Evolutionary conservation across 1,139 yeast genomes (phyloP).

Genomic region (Pneumocystis canis): DNA sequence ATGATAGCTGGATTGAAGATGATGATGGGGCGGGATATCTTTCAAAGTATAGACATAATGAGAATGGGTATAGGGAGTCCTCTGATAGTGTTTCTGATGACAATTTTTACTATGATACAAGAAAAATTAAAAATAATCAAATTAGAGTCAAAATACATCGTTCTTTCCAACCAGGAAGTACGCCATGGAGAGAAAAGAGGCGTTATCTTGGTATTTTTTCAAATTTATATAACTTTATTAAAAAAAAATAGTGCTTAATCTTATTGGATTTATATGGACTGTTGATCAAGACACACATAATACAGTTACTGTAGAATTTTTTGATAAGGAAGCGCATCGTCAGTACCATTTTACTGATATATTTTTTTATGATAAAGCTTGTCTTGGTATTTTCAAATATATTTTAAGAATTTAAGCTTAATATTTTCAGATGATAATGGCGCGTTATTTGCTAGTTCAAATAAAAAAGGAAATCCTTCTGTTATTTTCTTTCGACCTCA

Average conservation of each 20-base stretch:
- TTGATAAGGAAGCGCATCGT: slow-evolving; percentile 61
- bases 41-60: slow-evolving; percentile 14
- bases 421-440: slow-evolving; percentile 11
- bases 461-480: slow-evolving; percentile 9
- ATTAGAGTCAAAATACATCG: slow-evolving; percentile 14
- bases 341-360: slow-evolving; percentile 80
- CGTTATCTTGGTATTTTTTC: slow-evolving; percentile 45
- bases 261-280: slow-evolving; percentile 70
- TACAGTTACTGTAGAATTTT: slow-evolving; percentile 72
- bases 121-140: slow-evolving; percentile 1
- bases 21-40: slow-evolving; percentile 42
- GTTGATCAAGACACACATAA: slow-evolving; percentile 46
- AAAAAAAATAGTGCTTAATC: slow-evolving; percentile 36
- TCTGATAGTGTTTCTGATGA: slow-evolving; percentile 2
- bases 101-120: background rate
- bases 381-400: slow-evolving; percentile 37
- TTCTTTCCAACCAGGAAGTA: slow-evolving; percentile 64
- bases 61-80: slow-evolving; percentile 18
- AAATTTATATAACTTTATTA: background rate
- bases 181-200: slow-evolving; percentile 62
- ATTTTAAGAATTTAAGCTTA: slow-evolving; percentile 31
- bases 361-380: slow-evolving; percentile 54
- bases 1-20: slow-evolving; percentile 34
- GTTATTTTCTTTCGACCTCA: slow-evolving; percentile 34
- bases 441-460: slow-evolving; percentile 15